Percentiles rank a stretch among this genome's conserved stretches.
These are phyloP conservation scores for Phytophthora ohioensis DNA, from an alignment of 352 stramenopile species.

Conservation along the genomic window DNA sequence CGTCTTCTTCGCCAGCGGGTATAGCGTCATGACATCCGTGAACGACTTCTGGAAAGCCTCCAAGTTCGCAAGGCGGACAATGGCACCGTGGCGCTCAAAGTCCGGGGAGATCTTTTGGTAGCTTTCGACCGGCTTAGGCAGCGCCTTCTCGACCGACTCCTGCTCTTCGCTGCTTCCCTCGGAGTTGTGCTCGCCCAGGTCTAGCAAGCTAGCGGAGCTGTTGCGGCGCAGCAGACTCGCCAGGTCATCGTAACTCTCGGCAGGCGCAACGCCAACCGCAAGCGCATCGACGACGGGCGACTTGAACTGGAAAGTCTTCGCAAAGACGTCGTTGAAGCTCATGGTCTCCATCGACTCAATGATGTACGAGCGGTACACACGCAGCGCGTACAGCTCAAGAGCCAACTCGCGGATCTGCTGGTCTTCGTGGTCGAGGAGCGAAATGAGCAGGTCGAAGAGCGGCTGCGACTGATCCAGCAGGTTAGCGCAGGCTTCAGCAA, in stretches of 20 bases:
- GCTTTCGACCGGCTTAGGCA: conserved; percentile 49
- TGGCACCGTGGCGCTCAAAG: conserved; percentile 82
- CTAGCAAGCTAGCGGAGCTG: conserved; percentile 52
- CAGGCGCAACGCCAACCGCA: conserved; percentile 72
- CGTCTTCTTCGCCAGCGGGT: conserved; percentile 75
- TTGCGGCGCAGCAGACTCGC: conserved; percentile 75
- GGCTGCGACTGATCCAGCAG: conserved; percentile 87
- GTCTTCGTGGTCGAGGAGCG: conserved; percentile 79
- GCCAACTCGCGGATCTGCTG: conserved; percentile 71
- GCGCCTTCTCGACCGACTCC: conserved; percentile 36
- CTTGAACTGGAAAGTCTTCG: conserved; percentile 90
- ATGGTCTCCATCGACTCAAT: conserved; percentile 89
- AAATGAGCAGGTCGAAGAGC: conserved; percentile 87
- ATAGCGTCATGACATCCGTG: conserved; percentile 72
- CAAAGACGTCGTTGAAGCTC: conserved; percentile 68
- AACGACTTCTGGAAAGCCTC: conserved; percentile 80
- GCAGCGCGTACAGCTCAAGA: conserved; percentile 85
- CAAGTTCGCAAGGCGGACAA: conserved; percentile 90
- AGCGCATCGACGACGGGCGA: conserved; percentile 83
- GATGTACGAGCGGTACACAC: conserved; percentile 89
- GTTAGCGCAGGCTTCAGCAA: conserved; percentile 62
- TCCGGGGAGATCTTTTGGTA: conserved; percentile 81
- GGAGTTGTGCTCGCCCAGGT: conserved; percentile 42
- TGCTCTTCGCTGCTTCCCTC: conserved; percentile 53
- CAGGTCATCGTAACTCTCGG: conserved; percentile 88